Percentiles rank a stretch among this genome's conserved stretches.
These are phyloP conservation scores for Kokia cookei DNA, from an alignment of 441 rosid genomes.

Conservation along the genomic window DNA sequence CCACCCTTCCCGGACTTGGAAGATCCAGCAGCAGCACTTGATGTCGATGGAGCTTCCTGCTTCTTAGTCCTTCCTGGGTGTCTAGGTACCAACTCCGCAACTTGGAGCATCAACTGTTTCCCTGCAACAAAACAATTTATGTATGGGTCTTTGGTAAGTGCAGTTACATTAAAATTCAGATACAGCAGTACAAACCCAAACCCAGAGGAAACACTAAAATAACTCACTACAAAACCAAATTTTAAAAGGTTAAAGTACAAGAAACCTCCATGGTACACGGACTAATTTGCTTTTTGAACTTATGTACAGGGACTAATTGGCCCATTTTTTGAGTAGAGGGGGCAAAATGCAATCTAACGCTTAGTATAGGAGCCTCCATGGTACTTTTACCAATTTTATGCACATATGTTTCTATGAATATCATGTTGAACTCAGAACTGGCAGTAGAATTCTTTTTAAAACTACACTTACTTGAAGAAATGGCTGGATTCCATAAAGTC, in stretches of 20 bases:
- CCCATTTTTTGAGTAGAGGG: no score
- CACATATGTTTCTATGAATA: not conserved
- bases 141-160: not conserved
- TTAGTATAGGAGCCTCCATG: no score
- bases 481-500: slow-evolving; percentile 65
- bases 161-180: not conserved
- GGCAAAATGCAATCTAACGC: no score
- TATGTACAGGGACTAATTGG: no score
- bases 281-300: no score
- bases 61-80: slow-evolving; percentile 87
- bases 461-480: slow-evolving; percentile 59
- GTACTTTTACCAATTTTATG: no score
- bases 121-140: slow-evolving; percentile 38
- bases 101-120: slow-evolving; percentile 80
- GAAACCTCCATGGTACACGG: no score
- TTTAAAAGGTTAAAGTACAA: no score
- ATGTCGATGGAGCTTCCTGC: slow-evolving; percentile 67
- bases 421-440: not conserved
- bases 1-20: slow-evolving; percentile 82
- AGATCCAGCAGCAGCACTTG: slow-evolving; percentile 37
- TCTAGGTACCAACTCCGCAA: slow-evolving; percentile 84
- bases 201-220: not conserved
- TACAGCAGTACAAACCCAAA: not conserved
- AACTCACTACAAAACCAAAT: not conserved
- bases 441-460: not conserved